Evolutionary conservation across 345 rosid species (phyloP).

Genomic region (Anastatica hierochuntica): DNA sequence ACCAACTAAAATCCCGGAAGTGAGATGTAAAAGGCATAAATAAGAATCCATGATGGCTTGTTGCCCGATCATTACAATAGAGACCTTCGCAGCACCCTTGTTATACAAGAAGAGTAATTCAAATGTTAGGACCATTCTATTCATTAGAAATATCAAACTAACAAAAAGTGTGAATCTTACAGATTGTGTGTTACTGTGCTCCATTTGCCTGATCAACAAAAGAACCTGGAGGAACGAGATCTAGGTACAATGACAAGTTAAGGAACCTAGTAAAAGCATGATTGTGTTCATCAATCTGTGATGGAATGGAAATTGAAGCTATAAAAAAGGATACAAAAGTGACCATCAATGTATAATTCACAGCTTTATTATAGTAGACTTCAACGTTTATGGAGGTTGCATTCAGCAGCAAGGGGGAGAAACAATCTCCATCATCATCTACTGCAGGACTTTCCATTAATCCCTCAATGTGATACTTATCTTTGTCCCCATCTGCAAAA

Average conservation of each 20-base stretch:
- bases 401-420: conserved; percentile 70
- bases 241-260: conserved; percentile 40
- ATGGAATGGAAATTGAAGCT: not conserved
- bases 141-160: not conserved
- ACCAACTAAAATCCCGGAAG: conserved; percentile 96
- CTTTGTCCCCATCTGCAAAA: conserved; percentile 62
- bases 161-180: conserved; percentile 36
- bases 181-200: conserved; percentile 92
- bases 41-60: conserved; percentile 99
- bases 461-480: conserved; percentile 74
- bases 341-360: conserved; percentile 96
- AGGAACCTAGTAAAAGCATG: conserved; percentile 37
- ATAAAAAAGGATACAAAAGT: conserved; percentile 91
- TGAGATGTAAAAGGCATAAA: conserved; percentile 91
- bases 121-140: conserved; percentile 1
- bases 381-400: conserved; percentile 91
- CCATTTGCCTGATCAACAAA: conserved; percentile 91
- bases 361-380: conserved; percentile 95
- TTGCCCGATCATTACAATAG: conserved; percentile 88
- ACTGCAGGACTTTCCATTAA: conserved; percentile 91
- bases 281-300: not conserved
- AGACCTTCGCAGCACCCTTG: conserved; percentile 97
- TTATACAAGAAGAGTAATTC: conserved; percentile 6
- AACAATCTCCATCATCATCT: conserved; percentile 89
- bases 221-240: conserved; percentile 95